A percentile compares a stretch with the other conserved stretches of the same genome.
phyloP scores from a whole-genome alignment of 768 basidiomycete species.

The Trichaptum fuscoviolaceum region DNA sequence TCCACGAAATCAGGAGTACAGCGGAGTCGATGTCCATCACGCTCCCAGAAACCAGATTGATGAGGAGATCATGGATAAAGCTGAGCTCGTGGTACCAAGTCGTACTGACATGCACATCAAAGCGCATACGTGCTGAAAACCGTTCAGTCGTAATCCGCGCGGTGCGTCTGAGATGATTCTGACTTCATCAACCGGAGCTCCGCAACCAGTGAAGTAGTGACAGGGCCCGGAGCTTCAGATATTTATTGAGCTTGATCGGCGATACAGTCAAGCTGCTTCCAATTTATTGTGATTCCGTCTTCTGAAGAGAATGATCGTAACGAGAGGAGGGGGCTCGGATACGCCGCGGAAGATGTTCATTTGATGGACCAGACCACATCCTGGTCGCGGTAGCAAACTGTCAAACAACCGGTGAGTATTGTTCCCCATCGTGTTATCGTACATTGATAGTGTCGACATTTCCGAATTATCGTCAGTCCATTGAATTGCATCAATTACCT shows the following conservation, averaged over 20 bases:
- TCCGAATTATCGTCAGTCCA: background rate
- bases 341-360: background rate
- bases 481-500: background rate
- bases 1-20: background rate
- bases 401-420: background rate
- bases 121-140: background rate
- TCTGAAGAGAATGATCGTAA: background rate
- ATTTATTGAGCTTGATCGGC: background rate
- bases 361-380: background rate
- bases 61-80: background rate
- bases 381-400: background rate
- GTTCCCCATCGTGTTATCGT: background rate
- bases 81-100: background rate
- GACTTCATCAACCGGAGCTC: background rate
- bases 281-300: background rate
- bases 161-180: background rate
- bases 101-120: background rate
- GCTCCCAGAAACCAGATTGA: background rate
- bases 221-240: background rate
- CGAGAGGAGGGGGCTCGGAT: background rate
- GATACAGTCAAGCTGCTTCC: background rate
- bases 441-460: background rate
- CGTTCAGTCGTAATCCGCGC: background rate
- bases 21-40: background rate
- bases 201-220: background rate